Evolutionary conservation across 192 early-diverging fungal genomes (phyloP), one percentile per base, ranked within the genome.

Genomic region (Kappamyces sp.): DNA sequence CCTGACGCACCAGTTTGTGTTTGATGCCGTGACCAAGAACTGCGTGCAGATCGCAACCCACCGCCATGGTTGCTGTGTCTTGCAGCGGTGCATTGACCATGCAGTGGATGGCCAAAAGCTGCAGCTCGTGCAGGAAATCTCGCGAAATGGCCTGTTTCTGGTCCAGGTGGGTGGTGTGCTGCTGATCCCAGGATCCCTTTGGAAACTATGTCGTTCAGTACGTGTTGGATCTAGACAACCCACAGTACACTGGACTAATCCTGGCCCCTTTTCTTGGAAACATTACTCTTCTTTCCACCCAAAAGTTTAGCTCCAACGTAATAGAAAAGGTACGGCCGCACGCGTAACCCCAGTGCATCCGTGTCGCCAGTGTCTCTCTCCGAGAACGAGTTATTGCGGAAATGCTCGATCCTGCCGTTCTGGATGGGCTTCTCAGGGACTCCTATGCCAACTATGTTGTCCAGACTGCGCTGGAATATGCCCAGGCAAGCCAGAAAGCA

Each of bases 181-280:
- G 22, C 34, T 36, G 12, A 59, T 32, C 4, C 33, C 84, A 93
- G 68, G 91, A 93, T 62, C 88, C 87, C 31, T 93, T 87, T 71
- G 91, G 89, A 12, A 93, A 93, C 78, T 93, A 93, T 58, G 91
- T 93, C 8, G 88, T 93, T 42, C 91, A 93, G 72, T 93, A 93
- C 46, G 86, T 93, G 33, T 72, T 93, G 43, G 91, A 93, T 51
- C 70, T 93, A 36, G 76, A 75, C 3, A 79, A 90, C 38, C 60
- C 67, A 8, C 74, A 71, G 4, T 91, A 80, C 50, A 78, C 84
- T 9, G 86, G 90, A 64, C 65, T 77, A 4, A 64, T 93, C 39
- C 83, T 90, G 58, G 72, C 73, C 8, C 79, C 79, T 35, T 89
- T 93, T 66, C 75, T 90, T 47, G 86, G 80, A 30, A 79, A 85